Evolutionary conservation across 2,329 filamentous ascomycete species (phyloP).

Genomic region (Lasiodiplodia theobromae): DNA sequence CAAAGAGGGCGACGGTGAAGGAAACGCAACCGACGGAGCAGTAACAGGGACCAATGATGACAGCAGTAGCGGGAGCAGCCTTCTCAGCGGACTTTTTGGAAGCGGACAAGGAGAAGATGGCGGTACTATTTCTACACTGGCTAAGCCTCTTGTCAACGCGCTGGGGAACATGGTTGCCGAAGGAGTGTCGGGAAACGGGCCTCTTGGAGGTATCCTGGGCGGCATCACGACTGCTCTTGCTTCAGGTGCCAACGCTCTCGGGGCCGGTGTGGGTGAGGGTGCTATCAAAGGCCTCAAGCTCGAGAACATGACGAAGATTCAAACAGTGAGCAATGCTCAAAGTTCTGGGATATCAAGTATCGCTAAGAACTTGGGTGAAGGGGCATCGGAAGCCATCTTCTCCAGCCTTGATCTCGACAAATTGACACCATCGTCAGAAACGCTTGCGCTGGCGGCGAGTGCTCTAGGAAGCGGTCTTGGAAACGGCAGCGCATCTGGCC

Average conservation of each 20-base stretch:
- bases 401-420: constrained; percentile 17
- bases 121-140: not conserved
- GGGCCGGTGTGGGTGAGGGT: constrained; percentile 21
- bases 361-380: constrained; percentile 20
- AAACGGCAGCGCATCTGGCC: constrained; percentile 18
- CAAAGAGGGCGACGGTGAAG: not conserved
- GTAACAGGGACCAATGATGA: not conserved
- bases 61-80: not conserved
- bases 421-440: not conserved
- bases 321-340: not conserved
- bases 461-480: constrained; percentile 14
- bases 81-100: constrained; percentile 5
- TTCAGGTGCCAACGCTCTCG: constrained; percentile 20
- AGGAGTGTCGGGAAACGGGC: not conserved
- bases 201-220: constrained; percentile 3
- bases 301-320: not conserved
- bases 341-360: constrained; percentile 9
- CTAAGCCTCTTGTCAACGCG: constrained; percentile 4
- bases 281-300: constrained; percentile 21
- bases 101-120: not conserved
- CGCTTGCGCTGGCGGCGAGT: not conserved
- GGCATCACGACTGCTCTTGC: constrained; percentile 2
- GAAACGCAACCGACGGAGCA: not conserved
- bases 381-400: constrained; percentile 15
- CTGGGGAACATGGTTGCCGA: constrained; percentile 8